phyloP scores from a whole-genome alignment of 768 basidiomycete species.

The Boletellus sp. region DNA sequence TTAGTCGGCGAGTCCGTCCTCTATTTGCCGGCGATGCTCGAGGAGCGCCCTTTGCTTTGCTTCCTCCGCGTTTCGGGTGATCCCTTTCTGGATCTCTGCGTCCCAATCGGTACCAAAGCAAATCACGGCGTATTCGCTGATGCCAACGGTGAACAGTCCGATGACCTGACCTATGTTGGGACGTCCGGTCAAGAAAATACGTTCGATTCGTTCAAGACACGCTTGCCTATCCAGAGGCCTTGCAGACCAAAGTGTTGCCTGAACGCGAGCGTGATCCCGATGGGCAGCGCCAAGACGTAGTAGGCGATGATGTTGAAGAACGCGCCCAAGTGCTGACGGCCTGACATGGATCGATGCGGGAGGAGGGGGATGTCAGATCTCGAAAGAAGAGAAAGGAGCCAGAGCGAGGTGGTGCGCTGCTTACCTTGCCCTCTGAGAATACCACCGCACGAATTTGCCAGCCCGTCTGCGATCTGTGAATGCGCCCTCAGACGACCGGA shows the following conservation, averaged over 20 bases:
- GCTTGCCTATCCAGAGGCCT: constrained; percentile 50
- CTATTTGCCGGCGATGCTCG: constrained; percentile 18
- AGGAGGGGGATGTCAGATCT: no score
- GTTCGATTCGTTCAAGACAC: not conserved
- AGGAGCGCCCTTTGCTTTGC: constrained; percentile 27
- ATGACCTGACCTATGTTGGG: constrained; percentile 58
- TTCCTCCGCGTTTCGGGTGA: constrained; percentile 34
- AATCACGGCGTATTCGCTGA: constrained; percentile 63
- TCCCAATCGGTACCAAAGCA: constrained; percentile 52
- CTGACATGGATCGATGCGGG: constrained; percentile 15
- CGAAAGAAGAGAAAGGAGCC: no score
- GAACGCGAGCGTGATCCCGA: constrained; percentile 53
- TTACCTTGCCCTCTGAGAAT: constrained; percentile 47
- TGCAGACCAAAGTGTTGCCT: constrained; percentile 40
- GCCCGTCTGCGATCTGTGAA: constrained; percentile 45
- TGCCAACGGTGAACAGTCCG: constrained; percentile 66
- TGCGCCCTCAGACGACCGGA: not conserved
- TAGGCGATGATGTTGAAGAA: constrained; percentile 69
- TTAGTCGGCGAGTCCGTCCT: constrained; percentile 17
- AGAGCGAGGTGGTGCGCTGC: no score
- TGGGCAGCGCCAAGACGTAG: constrained; percentile 50
- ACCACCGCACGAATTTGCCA: constrained; percentile 50
- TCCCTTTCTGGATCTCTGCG: constrained; percentile 40
- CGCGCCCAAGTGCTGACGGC: constrained; percentile 68
- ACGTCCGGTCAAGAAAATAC: constrained; percentile 7